A percentile compares a stretch with the other conserved stretches of the same genome.
Conservation (phyloP, 1,284 basidiomycete genomes). For the Trametes versicolor region DNA sequence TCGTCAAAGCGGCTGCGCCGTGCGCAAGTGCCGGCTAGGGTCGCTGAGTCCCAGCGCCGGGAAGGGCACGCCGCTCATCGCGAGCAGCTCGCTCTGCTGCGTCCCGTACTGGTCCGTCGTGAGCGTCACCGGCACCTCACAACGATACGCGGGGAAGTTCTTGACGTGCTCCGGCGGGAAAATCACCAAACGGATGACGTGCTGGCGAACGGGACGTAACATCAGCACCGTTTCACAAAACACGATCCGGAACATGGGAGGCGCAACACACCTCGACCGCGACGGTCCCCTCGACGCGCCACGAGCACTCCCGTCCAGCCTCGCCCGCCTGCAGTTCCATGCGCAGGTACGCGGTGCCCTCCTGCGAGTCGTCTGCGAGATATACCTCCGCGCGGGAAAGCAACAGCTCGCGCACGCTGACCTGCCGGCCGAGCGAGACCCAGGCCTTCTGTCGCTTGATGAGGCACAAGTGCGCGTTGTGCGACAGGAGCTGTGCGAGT, state of each 20-base stretch:
- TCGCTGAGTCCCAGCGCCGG: conserved; percentile 52
- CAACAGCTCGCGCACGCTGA: conserved; percentile 39
- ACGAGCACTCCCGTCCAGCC: conserved; percentile 43
- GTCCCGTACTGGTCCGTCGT: conserved; percentile 56
- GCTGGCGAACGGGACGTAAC: conserved; percentile 40
- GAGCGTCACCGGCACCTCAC: conserved; percentile 51
- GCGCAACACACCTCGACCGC: conserved; percentile 42
- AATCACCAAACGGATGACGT: conserved; percentile 51
- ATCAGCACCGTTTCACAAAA: conserved; percentile 16
- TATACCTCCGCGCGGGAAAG: conserved; percentile 39
- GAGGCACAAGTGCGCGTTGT: conserved; percentile 50
- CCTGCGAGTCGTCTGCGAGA: conserved; percentile 38
- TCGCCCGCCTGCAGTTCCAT: conserved; percentile 42
- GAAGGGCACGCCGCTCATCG: conserved; percentile 52
- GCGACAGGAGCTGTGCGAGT: conserved; percentile 48
- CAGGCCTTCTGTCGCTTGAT: conserved; percentile 49
- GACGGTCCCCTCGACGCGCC: conserved; percentile 39
- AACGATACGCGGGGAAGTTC: conserved; percentile 51
- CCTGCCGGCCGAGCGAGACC: conserved; percentile 38
- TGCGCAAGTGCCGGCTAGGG: conserved; percentile 30
- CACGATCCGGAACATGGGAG: conserved; percentile 4
- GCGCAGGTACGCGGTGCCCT: conserved; percentile 39
- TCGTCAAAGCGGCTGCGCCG: conserved; percentile 7
- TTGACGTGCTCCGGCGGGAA: conserved; percentile 45
- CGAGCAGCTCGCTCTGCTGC: conserved; percentile 50